A percentile compares a stretch with the other conserved stretches of the same genome.
These are phyloP conservation scores for Boechera divaricarpa DNA, from an alignment of 345 rosid species.

Conservation along the genomic window DNA sequence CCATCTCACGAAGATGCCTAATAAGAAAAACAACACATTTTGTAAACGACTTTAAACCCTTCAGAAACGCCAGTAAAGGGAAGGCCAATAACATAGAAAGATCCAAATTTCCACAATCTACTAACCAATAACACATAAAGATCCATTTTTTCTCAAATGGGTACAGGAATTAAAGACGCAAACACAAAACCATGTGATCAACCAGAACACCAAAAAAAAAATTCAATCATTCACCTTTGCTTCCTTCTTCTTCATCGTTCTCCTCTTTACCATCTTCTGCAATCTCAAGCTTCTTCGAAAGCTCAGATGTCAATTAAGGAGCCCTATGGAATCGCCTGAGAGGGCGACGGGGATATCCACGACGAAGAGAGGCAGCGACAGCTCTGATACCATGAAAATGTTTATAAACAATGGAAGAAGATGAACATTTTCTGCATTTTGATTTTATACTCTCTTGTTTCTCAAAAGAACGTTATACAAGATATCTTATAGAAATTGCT, in stretches of 20 bases:
- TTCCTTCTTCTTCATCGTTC: conserved; percentile 59
- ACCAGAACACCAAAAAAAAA: not conserved
- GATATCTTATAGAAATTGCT: no score
- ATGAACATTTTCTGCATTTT: no score
- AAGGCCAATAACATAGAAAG: not conserved
- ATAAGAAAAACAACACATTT: conserved; percentile 5
- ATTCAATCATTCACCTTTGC: conserved; percentile 50
- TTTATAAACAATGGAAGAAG: no score
- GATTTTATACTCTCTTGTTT: no score
- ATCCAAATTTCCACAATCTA: no score
- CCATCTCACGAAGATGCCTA: conserved; percentile 90
- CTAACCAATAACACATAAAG: no score
- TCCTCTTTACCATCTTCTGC: conserved; percentile 50
- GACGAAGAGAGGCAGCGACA: no score
- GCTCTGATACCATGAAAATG: no score
- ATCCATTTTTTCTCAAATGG: no score
- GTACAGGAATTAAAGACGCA: not conserved
- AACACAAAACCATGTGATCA: not conserved
- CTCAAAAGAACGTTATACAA: no score
- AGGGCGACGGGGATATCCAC: no score
- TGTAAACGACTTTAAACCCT: not conserved
- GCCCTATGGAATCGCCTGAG: no score
- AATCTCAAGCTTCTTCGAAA: conserved; percentile 45
- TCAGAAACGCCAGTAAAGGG: not conserved
- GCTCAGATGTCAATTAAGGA: conserved; percentile 26